These are phyloP conservation scores for Bruguiera sexangula DNA, from an alignment of 345 rosid species.

Conservation along the genomic window DNA sequence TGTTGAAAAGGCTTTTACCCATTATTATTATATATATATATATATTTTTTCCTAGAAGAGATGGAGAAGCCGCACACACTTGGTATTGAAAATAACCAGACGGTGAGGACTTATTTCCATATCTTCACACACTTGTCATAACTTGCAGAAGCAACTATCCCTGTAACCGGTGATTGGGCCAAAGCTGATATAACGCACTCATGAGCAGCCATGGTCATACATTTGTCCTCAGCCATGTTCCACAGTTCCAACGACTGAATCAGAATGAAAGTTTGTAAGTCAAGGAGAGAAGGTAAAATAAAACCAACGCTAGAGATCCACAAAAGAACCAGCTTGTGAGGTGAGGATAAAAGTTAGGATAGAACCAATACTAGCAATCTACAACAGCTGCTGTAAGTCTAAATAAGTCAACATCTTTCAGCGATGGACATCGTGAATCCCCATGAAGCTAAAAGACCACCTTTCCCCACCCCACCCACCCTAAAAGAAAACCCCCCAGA, in stretches of 20 bases:
- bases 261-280: conserved; percentile 4
- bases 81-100: neutral
- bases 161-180: conserved; percentile 25
- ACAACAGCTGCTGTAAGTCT: too few relatives aligned
- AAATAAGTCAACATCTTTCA: too few relatives aligned
- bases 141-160: conserved; percentile 36
- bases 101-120: conserved; percentile 26
- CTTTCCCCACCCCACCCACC: too few relatives aligned
- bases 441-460: too few relatives aligned
- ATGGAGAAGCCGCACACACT: neutral
- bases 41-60: neutral
- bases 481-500: too few relatives aligned
- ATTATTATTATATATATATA: neutral
- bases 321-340: neutral
- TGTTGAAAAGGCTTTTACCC: neutral
- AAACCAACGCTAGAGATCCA: conserved; percentile 3
- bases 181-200: conserved; percentile 34
- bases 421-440: too few relatives aligned
- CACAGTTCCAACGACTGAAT: conserved; percentile 50
- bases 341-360: neutral
- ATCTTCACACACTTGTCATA: conserved; percentile 31
- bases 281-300: conserved; percentile 2
- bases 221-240: conserved; percentile 37
- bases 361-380: too few relatives aligned
- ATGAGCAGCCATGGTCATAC: conserved; percentile 26